Percentiles rank a stretch among this genome's conserved stretches.
phyloP scores from a whole-genome alignment of 306 rosid species.

The Comarum palustre region DNA sequence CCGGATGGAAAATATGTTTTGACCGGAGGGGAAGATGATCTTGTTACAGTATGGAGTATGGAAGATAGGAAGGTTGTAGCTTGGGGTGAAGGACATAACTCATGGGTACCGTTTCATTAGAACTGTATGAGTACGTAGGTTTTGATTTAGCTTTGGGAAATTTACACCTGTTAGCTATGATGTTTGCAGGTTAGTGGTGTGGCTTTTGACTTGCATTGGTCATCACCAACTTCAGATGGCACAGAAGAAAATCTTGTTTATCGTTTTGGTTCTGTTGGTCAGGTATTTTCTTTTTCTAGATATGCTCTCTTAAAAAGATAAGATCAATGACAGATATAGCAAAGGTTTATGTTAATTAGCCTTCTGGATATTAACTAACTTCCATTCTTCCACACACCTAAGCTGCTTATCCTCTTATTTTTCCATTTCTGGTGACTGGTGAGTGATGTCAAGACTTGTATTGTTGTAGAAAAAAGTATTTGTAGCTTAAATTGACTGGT shows the following conservation, averaged over 20 bases:
- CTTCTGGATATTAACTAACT: neutral
- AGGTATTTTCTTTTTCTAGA: conserved; percentile 44
- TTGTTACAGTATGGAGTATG: conserved; percentile 96
- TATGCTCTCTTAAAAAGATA: neutral
- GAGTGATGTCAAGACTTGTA: neutral
- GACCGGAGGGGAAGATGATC: conserved; percentile 98
- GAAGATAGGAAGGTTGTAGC: conserved; percentile 97
- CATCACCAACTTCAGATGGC: conserved; percentile 76
- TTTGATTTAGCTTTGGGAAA: conserved; percentile 5
- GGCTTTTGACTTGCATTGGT: conserved; percentile 95
- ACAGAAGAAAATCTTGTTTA: conserved; percentile 69
- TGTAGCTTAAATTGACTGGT: neutral
- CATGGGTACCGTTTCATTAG: conserved; percentile 67
- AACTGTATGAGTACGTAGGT: neutral
- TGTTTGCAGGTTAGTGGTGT: conserved; percentile 87
- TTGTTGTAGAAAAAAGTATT: neutral
- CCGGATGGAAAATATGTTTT: conserved; percentile 85
- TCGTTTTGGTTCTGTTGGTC: conserved; percentile 98
- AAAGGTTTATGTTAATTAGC: neutral
- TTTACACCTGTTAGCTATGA: conserved; percentile 16
- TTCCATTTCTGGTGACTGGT: neutral
- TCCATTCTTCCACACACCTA: neutral
- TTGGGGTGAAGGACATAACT: conserved; percentile 98
- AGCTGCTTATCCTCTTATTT: conserved; percentile 6
- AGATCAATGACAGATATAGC: neutral